Percentiles rank a stretch among this genome's conserved stretches.
phyloP scores from a whole-genome alignment of 1,284 basidiomycete species.

The Earliella scabrosa region DNA sequence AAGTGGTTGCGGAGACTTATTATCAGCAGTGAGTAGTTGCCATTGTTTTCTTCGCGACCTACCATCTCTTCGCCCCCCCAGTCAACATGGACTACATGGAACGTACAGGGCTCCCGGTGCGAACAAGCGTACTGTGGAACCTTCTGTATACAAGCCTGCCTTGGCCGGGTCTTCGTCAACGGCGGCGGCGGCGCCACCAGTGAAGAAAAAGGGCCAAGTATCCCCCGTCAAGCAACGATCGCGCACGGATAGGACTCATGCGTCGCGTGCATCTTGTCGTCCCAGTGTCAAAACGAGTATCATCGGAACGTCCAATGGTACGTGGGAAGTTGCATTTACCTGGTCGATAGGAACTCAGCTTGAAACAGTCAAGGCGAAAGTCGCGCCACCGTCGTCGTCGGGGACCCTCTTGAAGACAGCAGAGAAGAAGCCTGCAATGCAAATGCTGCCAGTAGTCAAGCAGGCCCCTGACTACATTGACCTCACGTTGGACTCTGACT shows the following conservation, averaged over 20 bases:
- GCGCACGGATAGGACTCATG: conserved; percentile 4
- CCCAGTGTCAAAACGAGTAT: conserved; percentile 7
- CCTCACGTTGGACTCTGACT: conserved; percentile 30
- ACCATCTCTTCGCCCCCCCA: not conserved
- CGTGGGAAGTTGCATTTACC: not conserved
- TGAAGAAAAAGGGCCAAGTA: not conserved
- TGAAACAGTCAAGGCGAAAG: conserved; percentile 5
- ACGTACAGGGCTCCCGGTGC: not conserved
- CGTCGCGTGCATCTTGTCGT: conserved; percentile 5
- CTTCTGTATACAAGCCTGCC: not conserved
- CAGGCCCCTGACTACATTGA: conserved; percentile 27
- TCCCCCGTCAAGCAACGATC: conserved; percentile 7
- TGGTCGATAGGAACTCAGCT: not conserved
- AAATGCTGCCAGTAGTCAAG: conserved; percentile 4
- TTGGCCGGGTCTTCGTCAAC: not conserved
- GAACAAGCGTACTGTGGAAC: conserved; percentile 1
- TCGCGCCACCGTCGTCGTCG: not conserved
- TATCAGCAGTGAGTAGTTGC: conserved; percentile 15
- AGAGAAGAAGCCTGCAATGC: not conserved
- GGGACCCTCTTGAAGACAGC: not conserved
- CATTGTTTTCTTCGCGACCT: not conserved
- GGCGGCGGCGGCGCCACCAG: not conserved
- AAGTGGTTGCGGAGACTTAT: conserved; percentile 22
- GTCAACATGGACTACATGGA: not conserved
- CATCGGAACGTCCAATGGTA: conserved; percentile 12